Base-by-base conservation (phyloP, 495 filamentous ascomycete species). In the Talaromyces wortmannii region DNA sequence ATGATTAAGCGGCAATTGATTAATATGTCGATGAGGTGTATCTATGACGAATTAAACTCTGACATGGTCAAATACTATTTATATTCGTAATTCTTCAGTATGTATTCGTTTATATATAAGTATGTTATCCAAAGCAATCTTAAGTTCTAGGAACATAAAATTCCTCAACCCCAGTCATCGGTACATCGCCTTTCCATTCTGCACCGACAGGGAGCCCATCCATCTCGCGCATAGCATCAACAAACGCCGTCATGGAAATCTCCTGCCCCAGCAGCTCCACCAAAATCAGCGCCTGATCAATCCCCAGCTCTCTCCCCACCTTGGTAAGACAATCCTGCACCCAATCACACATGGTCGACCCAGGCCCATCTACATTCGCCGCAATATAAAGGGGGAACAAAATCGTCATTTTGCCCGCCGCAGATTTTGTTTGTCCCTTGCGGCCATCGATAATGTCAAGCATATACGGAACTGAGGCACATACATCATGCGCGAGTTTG, bases 351-450 rank as follows among this genome's bases (percentile, higher is more conserved):
- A 75, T 62, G 5, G 64, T 53, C 23, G 71, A 60, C 5, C 55
- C 55, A 6, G 61, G 60, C 12, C 57, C 55, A 50, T 78, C 69
- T 5, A 70, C 67, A 10, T 61, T 60, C 0, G 68, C 76, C 4
- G 71, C 75, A 3, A 73, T 52, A 48, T 72, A 77, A 10, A 81
- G 50, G 1, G 76, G 75, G 75, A 75, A 81, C 8, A 80, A 64
- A 5, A 79, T 59, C 15, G 75, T 58, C 17, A 78, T 62, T 2
- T 76, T 71, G 1, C 73, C 69, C 73, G 36, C 3, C 11, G 48
- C 44, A 5, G 7, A 29, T 43, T 31, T 18, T 8, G 13, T 1
- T 40, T 10, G 13, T 5, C 13, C 8, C 8, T 40, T 13, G 8
- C 8, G 5, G 13, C 8, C 8, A 8, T 13, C 36, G 48, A 43